These are phyloP conservation scores for Fusarium solani-melongenae DNA, from an alignment of 2,329 filamentous ascomycete species.

Conservation along the genomic window DNA sequence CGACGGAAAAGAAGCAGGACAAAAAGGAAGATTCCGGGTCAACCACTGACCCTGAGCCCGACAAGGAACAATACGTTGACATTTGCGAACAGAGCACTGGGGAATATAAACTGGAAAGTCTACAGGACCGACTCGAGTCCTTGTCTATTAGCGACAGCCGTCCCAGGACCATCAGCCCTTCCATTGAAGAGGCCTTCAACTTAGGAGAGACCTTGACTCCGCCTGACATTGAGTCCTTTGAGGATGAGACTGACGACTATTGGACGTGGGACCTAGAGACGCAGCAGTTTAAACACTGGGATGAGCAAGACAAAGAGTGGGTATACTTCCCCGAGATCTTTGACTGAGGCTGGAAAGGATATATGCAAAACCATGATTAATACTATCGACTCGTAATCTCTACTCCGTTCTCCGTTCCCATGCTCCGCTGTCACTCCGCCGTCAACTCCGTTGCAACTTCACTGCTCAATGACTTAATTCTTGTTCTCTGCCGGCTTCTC, in stretches of 20 bases:
- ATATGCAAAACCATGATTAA: not conserved
- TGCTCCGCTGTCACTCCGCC: not conserved
- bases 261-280: conserved; percentile 36
- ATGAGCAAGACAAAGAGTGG: conserved; percentile 34
- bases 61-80: conserved; percentile 20
- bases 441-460: not conserved
- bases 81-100: not conserved
- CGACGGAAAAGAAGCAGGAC: not conserved
- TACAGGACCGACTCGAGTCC: conserved; percentile 5
- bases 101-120: not conserved
- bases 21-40: not conserved
- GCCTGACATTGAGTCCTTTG: conserved; percentile 33
- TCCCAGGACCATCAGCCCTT: not conserved
- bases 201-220: conserved; percentile 29
- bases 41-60: not conserved
- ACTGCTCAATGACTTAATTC: conserved; percentile 37
- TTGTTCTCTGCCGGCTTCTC: conserved; percentile 48
- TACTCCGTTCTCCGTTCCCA: not conserved
- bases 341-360: conserved; percentile 24
- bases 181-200: conserved; percentile 28
- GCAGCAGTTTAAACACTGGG: conserved; percentile 39
- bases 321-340: conserved; percentile 40
- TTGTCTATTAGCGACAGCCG: conserved; percentile 6
- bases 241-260: conserved; percentile 34
- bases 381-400: not conserved